Conservation (phyloP, 1,284 basidiomycete species). For the Testicularia cyperi region DNA sequence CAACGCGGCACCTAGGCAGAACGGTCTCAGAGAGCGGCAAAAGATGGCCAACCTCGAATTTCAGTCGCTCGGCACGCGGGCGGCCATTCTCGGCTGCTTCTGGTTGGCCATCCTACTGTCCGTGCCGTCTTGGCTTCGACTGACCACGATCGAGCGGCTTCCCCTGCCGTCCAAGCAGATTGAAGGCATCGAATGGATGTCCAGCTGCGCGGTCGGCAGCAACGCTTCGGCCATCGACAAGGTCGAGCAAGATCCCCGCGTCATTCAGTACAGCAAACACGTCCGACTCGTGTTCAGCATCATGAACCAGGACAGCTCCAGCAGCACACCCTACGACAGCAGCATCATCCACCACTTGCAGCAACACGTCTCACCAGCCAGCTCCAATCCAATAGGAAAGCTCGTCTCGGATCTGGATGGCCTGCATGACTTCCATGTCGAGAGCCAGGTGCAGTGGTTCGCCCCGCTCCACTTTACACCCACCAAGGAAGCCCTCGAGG, state of each 20-base stretch:
- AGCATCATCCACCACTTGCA: constrained; percentile 10
- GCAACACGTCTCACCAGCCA: neutral
- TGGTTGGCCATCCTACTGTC: constrained; percentile 33
- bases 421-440: constrained; percentile 85
- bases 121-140: constrained; percentile 45
- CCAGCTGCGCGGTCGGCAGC: neutral
- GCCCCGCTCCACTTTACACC: constrained; percentile 84
- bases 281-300: constrained; percentile 54
- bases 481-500: constrained; percentile 61
- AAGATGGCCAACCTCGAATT: constrained; percentile 8
- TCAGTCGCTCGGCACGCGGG: constrained; percentile 27
- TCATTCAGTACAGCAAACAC: constrained; percentile 46
- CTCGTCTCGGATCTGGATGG: constrained; percentile 15
- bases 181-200: constrained; percentile 13
- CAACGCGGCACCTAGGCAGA: no score
- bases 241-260: constrained; percentile 32
- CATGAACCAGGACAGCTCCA: constrained; percentile 50
- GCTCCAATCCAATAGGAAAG: constrained; percentile 10
- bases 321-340: constrained; percentile 19
- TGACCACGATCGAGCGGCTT: constrained; percentile 48
- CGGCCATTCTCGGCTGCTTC: constrained; percentile 34
- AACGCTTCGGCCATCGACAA: neutral
- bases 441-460: constrained; percentile 90
- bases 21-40: no score
- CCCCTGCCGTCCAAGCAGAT: constrained; percentile 38